Percentiles rank a stretch among this genome's conserved stretches.
These are phyloP conservation scores for Coprinellus micaceus DNA, from an alignment of 768 basidiomycete species.

Conservation along the genomic window DNA sequence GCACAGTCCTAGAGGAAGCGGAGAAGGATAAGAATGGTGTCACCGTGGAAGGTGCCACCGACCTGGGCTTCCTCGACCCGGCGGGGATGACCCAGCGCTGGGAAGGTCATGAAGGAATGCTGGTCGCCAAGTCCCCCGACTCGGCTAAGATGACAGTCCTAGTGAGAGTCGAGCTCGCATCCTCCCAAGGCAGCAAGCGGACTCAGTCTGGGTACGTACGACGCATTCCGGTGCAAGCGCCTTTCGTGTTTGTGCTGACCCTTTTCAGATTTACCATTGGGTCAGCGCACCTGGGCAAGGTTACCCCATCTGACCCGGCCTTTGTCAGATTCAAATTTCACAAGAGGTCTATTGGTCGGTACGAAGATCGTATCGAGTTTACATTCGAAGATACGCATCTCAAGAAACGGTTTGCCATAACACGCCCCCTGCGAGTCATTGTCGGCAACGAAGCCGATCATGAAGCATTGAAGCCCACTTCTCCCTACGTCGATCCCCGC, in stretches of 20 bases:
- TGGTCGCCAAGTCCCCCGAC: slow-evolving; percentile 19
- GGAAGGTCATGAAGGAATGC: slow-evolving; percentile 16
- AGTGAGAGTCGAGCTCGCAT: slow-evolving; percentile 25
- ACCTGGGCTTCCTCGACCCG: slow-evolving; percentile 51
- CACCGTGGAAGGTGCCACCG: slow-evolving; percentile 37
- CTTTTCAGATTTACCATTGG: slow-evolving; percentile 23
- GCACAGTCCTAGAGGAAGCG: slow-evolving; percentile 45
- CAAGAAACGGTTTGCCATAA: slow-evolving; percentile 45
- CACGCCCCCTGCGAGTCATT: slow-evolving; percentile 38
- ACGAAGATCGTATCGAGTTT: slow-evolving; percentile 52
- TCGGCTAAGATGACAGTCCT: slow-evolving; percentile 28
- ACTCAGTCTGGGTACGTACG: slow-evolving; percentile 22
- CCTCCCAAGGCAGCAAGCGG: slow-evolving; percentile 23
- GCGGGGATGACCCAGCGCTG: slow-evolving; percentile 24
- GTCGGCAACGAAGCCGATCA: slow-evolving; percentile 47
- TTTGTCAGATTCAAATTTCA: slow-evolving; percentile 30
- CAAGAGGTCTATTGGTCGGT: slow-evolving; percentile 40
- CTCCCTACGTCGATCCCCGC: slow-evolving; percentile 42
- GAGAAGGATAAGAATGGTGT: slow-evolving; percentile 55
- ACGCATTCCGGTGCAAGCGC: slow-evolving; percentile 1
- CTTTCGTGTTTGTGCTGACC: slow-evolving; percentile 1
- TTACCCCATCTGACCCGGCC: slow-evolving; percentile 23
- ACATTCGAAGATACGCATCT: slow-evolving; percentile 45
- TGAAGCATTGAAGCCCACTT: slow-evolving; percentile 38
- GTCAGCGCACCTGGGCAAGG: slow-evolving; percentile 11